These are phyloP conservation scores for Panaeolus cyanescens DNA, from an alignment of 768 basidiomycete species.

Conservation along the genomic window DNA sequence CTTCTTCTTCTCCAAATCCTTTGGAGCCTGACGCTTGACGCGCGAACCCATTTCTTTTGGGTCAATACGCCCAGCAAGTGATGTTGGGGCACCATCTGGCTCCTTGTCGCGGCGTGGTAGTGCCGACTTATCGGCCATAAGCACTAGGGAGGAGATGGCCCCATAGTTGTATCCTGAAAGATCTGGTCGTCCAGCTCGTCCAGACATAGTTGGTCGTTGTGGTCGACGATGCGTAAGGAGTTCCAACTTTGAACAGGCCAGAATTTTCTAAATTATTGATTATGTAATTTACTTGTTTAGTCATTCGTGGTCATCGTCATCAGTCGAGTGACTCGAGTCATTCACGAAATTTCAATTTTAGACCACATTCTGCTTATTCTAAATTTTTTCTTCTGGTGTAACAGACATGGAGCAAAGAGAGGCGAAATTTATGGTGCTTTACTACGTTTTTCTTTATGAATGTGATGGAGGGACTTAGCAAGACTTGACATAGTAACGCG, in stretches of 20 bases:
- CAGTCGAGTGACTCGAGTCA: neutral
- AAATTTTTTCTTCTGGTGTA: too few relatives aligned
- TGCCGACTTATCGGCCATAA: constrained; percentile 85
- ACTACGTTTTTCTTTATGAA: too few relatives aligned
- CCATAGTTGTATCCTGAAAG: constrained; percentile 94
- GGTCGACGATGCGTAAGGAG: constrained; percentile 5
- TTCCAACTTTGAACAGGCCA: constrained; percentile 1
- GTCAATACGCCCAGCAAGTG: constrained; percentile 89
- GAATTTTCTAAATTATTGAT: constrained; percentile 6
- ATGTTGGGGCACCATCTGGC: constrained; percentile 94
- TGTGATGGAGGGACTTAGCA: neutral
- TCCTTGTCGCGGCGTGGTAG: constrained; percentile 90
- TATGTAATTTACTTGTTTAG: constrained; percentile 1
- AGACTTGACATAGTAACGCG: neutral
- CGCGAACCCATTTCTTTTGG: constrained; percentile 92
- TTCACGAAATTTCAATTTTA: too few relatives aligned
- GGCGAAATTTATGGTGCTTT: too few relatives aligned
- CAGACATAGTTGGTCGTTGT: constrained; percentile 28
- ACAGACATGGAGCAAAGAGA: too few relatives aligned
- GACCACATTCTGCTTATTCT: too few relatives aligned
- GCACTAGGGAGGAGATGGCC: constrained; percentile 90
- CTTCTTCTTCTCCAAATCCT: constrained; percentile 93
- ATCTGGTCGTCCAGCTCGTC: constrained; percentile 62
- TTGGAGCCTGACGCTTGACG: constrained; percentile 78
- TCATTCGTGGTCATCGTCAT: neutral